Percentiles rank a stretch among this genome's conserved stretches.
Evolutionary conservation across 179 eudicot species (phyloP).

Genomic region (Beta macrorhiza): DNA sequence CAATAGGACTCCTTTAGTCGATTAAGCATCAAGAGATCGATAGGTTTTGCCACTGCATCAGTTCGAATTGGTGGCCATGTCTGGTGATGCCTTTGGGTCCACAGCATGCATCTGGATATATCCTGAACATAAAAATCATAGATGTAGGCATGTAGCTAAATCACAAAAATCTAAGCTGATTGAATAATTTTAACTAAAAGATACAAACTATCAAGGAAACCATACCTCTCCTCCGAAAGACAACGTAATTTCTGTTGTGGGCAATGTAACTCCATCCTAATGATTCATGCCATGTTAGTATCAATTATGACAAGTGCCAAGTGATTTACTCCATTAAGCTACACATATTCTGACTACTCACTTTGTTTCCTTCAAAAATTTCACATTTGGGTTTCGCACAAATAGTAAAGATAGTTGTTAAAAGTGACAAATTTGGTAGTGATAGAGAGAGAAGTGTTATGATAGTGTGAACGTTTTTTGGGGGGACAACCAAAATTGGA

Average conservation of each 20-base stretch:
- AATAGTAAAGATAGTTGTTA: no score
- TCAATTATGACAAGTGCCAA: constrained; percentile 1
- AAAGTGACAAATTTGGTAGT: no score
- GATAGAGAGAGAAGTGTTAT: no score
- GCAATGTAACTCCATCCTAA: constrained; percentile 94
- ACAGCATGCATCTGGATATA: constrained; percentile 90
- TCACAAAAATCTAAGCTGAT: no score
- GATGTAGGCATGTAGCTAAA: background rate
- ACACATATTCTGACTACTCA: no score
- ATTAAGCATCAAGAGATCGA: constrained; percentile 86
- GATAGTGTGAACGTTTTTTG: no score
- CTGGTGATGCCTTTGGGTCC: constrained; percentile 99
- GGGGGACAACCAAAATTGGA: no score
- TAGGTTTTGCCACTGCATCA: constrained; percentile 78
- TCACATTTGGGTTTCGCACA: no score
- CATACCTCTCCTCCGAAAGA: constrained; percentile 93
- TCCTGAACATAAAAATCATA: constrained; percentile 48
- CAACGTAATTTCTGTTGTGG: constrained; percentile 71
- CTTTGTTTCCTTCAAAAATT: no score
- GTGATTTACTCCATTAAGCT: background rate
- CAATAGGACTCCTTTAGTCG: constrained; percentile 88
- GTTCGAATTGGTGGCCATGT: constrained; percentile 98
- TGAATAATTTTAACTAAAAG: constrained; percentile 2
- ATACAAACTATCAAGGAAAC: background rate
- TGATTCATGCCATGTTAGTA: constrained; percentile 24